Base-by-base conservation (phyloP, 176 grass and related monocot genomes). In the Musa itinerans region DNA sequence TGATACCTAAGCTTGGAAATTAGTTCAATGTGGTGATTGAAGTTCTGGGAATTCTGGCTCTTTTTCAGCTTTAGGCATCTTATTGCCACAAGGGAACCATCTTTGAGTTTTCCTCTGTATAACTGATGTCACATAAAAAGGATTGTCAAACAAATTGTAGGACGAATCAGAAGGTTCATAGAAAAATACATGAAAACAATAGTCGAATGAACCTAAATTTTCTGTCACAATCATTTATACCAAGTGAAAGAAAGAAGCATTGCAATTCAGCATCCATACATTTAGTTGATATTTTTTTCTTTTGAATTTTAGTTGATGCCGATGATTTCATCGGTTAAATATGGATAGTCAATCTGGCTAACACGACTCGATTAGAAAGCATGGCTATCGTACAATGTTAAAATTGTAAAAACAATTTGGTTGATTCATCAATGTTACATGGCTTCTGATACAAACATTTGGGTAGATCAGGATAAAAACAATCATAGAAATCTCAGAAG, bases 1-100 rank as follows among this genome's bases (percentile, higher is more conserved):
- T 86, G 83, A 71, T 97, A 88, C 80, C 90, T 90, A 61, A 97
- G 88, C 80, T 89, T 93, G 8, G 94, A 97, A 69, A 97, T 87
- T 5, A 78, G 82, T 52, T 97, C 94, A 29, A 97, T 93, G 80
- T 97, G 94, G n/a, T 84, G 84, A 74, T 83, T 93, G 63, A 97
- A 83, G 71, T 75, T 89, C 64, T 90, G 88, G 4, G 88, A 80
- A 50, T 72, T 85, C 81, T 87, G 90, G 65, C 77, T 81, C 65
- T 81, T 97, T 80, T 87, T 93, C 58, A 93, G 82, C 79, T 97
- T 97, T 27, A 97, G 84, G 48, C 84, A 93, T 74, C 90, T 93
- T 77, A 97, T 85, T 49, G 90, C 87, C 53, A 97, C 88, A 22
- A 80, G 77, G 19, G 84, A 83, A 17, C 90, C 94, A 73, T 97